Percentiles rank a stretch among this genome's conserved stretches.
Conservation (phyloP, 345 rosid genomes). For the Erodium maritimum region DNA sequence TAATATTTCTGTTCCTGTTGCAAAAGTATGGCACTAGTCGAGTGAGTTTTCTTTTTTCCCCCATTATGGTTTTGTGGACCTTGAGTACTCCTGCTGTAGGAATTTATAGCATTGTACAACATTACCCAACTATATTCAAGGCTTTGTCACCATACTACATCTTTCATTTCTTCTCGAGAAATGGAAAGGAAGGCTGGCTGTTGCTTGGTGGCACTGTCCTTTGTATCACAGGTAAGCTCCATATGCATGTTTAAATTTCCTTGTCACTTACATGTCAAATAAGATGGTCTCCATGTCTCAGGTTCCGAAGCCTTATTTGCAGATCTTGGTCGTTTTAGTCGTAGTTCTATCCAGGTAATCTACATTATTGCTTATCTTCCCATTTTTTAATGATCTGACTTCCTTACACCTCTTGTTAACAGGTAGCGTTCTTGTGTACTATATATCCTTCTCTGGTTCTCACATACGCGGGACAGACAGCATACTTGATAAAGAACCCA, state of each 20-base stretch:
- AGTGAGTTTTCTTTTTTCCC: constrained; percentile 81
- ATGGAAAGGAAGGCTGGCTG: constrained; percentile 64
- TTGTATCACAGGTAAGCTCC: constrained; percentile 61
- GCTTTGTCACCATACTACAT: constrained; percentile 71
- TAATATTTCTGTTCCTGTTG: constrained; percentile 56
- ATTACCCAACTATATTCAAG: constrained; percentile 63
- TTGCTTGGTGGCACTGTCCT: constrained; percentile 76
- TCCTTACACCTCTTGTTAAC: constrained; percentile 14
- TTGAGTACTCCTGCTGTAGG: constrained; percentile 62
- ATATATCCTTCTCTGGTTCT: constrained; percentile 77
- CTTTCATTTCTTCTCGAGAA: constrained; percentile 44
- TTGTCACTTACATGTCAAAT: background rate
- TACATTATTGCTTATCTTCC: constrained; percentile 2
- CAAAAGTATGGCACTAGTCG: constrained; percentile 75
- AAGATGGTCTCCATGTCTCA: constrained; percentile 7
- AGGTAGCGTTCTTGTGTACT: constrained; percentile 56
- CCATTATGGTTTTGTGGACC: constrained; percentile 77
- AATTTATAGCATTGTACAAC: constrained; percentile 51
- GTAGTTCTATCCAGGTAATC: constrained; percentile 47
- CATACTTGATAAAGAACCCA: constrained; percentile 60
- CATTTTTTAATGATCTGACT: background rate
- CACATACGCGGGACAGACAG: constrained; percentile 87
- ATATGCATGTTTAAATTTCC: background rate
- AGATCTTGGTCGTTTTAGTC: constrained; percentile 74
- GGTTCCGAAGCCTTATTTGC: constrained; percentile 90